These are phyloP conservation scores for Gracilaria caudata DNA, from an alignment of 23 red algal genomes.

Conservation along the genomic window DNA sequence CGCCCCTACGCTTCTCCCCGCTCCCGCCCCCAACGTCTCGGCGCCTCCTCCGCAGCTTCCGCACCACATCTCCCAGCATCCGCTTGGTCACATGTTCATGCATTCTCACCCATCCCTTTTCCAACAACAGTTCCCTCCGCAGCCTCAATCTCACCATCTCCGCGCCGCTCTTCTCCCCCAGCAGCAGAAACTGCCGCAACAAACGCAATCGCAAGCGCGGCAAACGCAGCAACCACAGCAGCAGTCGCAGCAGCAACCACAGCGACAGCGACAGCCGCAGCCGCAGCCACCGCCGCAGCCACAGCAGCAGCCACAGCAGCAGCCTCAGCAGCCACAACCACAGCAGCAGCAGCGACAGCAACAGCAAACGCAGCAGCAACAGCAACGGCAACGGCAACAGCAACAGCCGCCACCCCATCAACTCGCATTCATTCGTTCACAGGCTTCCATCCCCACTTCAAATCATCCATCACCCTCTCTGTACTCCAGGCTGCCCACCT, in stretches of 20 bases:
- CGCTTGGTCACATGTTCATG: slow-evolving; percentile 15
- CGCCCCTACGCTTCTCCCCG: background rate
- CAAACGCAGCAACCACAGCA: background rate
- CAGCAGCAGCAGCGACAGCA: background rate
- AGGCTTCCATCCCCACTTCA: background rate
- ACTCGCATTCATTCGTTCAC: background rate
- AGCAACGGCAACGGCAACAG: background rate
- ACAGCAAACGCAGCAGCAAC: background rate
- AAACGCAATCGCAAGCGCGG: background rate
- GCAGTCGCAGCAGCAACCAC: background rate
- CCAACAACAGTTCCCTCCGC: slow-evolving; percentile 10
- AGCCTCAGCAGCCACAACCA: background rate
- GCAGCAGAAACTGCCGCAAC: background rate
- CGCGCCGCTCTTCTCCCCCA: background rate
- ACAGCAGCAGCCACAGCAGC: background rate
- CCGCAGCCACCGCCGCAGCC: background rate
- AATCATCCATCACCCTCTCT: background rate
- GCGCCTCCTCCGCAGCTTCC: slow-evolving; percentile 4
- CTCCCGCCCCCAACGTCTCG: background rate
- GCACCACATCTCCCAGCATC: slow-evolving; percentile 14
- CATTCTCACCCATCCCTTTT: slow-evolving; percentile 1
- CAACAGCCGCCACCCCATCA: background rate
- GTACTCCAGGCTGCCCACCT: background rate
- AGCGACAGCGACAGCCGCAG: background rate
- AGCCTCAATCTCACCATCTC: background rate